Evolutionary conservation across 2,329 filamentous ascomycete species (phyloP), one percentile per base, ranked within the genome.

Genomic region (Podosphaera aphanis): DNA sequence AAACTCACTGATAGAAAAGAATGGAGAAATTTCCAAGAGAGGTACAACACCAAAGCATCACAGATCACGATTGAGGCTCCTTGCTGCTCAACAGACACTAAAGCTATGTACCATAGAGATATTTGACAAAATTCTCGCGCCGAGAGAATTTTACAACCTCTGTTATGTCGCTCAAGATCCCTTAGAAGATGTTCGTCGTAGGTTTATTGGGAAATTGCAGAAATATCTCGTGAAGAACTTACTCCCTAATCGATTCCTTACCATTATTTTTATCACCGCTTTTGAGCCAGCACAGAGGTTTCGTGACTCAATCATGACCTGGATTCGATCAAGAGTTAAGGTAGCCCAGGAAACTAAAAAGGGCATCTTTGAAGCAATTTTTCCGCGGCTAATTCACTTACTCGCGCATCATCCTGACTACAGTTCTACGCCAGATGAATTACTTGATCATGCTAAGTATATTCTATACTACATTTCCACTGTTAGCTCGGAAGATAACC

Each of bases 371-470:
- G 88, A 95, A 61, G 73, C 77, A 19, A 71, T 79, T 11, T 81
- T 95, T 58, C 76, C 82, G 21, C 76, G 90, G 7, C 70, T 95
- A 29, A 68, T 98, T 45, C 90, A 85, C 43, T 65, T 98, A 38
- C 70, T 98, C 38, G 86, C 88, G 4, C 88, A 95, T 59, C 90
- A 98, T 59, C 86, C 86, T 1, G 90, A 98, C 60, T 94, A 88
- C 53, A 75, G 72, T 49, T 60, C 68, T 1, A 70, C 73, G 5
- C 62, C 75, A 2, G 70, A 74, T 13, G 79, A 85, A 42, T 64
- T 94, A 43, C 68, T 77, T 39, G 83, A 93, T 57, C 86, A 93
- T 60, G 77, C 83, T 5, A 77, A 77, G 53, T 98, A 95, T 60
- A 77, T 98, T 48, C 61, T 94, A 37, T 94, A 88, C 63, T 98